These are phyloP conservation scores for Paramecium pentaurelia DNA, from an alignment of 73 alveolate genomes.

Conservation along the genomic window DNA sequence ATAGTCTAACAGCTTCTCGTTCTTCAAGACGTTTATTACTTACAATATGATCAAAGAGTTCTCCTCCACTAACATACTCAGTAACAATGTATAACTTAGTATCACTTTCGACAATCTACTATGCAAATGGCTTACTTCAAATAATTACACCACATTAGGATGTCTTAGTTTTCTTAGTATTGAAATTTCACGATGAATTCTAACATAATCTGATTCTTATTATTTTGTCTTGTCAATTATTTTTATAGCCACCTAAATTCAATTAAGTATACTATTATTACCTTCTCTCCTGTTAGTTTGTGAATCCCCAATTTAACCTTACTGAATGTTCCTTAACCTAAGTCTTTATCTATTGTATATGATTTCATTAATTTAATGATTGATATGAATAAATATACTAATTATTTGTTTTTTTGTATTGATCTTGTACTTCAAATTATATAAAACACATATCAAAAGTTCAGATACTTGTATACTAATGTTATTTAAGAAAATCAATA, in stretches of 20 bases:
- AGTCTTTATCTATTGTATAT: background rate
- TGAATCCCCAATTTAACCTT: constrained; percentile 81
- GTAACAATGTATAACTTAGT: constrained; percentile 79
- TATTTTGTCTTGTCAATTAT: constrained; percentile 87
- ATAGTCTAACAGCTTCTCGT: constrained; percentile 81
- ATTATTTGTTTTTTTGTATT: background rate
- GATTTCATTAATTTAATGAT: constrained; percentile 20
- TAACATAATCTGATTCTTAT: constrained; percentile 82
- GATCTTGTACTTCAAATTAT: background rate
- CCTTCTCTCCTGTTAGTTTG: constrained; percentile 69
- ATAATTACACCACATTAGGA: constrained; percentile 70
- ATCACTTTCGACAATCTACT: constrained; percentile 66
- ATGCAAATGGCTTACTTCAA: constrained; percentile 55
- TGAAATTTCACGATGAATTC: constrained; percentile 83
- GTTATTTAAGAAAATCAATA: background rate
- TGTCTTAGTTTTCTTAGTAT: constrained; percentile 79
- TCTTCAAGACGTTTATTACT: constrained; percentile 69
- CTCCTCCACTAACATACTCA: constrained; percentile 95
- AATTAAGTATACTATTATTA: background rate
- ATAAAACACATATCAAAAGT: background rate
- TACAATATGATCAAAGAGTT: constrained; percentile 85
- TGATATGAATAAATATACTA: background rate
- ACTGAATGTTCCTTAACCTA: constrained; percentile 85
- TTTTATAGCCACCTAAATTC: constrained; percentile 87
- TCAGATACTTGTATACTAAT: background rate